Conservation (phyloP, 345 rosid species). For the Eucalyptus viminalis region DNA sequence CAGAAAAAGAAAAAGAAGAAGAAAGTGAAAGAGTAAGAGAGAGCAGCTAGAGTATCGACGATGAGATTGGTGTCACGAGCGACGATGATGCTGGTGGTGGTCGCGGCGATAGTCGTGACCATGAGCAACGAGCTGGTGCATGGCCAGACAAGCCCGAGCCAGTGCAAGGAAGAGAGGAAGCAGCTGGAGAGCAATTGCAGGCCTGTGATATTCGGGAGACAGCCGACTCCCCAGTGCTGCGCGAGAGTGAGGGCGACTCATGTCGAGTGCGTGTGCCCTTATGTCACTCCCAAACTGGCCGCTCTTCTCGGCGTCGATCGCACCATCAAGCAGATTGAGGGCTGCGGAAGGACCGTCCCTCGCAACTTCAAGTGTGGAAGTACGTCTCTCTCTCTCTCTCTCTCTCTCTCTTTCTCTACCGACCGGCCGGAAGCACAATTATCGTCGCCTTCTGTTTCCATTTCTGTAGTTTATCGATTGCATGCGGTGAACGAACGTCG, state of each 20-base stretch:
- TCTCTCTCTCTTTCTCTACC: background rate
- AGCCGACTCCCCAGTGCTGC: background rate
- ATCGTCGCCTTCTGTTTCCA: background rate
- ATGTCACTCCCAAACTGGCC: background rate
- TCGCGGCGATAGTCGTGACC: background rate
- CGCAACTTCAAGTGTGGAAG: slow-evolving; percentile 11
- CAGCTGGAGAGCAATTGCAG: background rate
- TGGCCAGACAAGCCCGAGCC: background rate
- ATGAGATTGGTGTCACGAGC: background rate
- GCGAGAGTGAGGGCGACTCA: background rate
- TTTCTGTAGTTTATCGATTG: background rate
- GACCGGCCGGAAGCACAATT: background rate
- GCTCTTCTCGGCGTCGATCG: background rate
- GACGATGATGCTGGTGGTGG: background rate
- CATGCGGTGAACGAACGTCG: background rate
- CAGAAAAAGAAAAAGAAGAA: background rate
- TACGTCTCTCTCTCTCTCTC: background rate
- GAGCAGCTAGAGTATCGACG: background rate
- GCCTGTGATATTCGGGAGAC: background rate
- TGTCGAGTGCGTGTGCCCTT: background rate
- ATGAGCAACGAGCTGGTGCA: background rate
- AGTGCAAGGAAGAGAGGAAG: slow-evolving; percentile 1
- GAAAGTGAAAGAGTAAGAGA: background rate
- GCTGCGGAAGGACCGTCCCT: slow-evolving; percentile 9
- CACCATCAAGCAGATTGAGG: background rate